Evolutionary conservation across 768 basidiomycete genomes (phyloP).

Genomic region (Leccinum disarticulatum): DNA sequence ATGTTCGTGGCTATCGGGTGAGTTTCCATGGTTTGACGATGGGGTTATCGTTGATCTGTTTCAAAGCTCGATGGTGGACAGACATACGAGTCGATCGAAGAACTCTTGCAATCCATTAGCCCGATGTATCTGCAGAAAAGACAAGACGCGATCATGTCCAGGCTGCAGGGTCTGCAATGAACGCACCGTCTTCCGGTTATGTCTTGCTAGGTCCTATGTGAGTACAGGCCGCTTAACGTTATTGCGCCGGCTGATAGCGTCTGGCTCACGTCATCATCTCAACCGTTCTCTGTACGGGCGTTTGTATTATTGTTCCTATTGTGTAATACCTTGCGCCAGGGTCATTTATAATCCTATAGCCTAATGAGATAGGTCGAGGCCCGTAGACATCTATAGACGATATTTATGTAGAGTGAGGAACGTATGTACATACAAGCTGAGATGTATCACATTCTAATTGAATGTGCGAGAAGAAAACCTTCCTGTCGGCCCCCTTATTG

Average conservation of each 20-base stretch:
- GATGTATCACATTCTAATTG: background rate
- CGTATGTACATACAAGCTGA: background rate
- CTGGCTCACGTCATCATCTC: background rate
- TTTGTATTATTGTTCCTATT: conserved; percentile 15
- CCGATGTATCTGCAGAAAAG: conserved; percentile 48
- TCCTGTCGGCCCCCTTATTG: conserved; percentile 32
- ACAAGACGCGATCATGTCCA: conserved; percentile 47
- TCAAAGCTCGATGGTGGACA: conserved; percentile 27
- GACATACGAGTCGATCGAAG: conserved; percentile 59
- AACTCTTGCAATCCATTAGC: conserved; percentile 54
- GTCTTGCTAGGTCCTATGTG: conserved; percentile 5
- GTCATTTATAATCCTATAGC: background rate
- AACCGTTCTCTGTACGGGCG: background rate
- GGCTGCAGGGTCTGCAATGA: conserved; percentile 44
- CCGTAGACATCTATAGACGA: background rate
- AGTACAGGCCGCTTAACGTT: conserved; percentile 1
- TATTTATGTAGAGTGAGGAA: background rate
- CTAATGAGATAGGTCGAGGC: background rate
- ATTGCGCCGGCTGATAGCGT: conserved; percentile 5
- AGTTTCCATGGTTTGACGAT: conserved; percentile 13
- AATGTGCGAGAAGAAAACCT: conserved; percentile 11
- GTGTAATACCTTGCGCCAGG: conserved; percentile 3
- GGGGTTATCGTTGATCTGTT: conserved; percentile 10
- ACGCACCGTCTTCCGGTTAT: background rate
- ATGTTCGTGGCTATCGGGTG: conserved; percentile 58